phyloP scores from a whole-genome alignment of 164 flowering plant species.

The Chloranthus sessilifolius region DNA sequence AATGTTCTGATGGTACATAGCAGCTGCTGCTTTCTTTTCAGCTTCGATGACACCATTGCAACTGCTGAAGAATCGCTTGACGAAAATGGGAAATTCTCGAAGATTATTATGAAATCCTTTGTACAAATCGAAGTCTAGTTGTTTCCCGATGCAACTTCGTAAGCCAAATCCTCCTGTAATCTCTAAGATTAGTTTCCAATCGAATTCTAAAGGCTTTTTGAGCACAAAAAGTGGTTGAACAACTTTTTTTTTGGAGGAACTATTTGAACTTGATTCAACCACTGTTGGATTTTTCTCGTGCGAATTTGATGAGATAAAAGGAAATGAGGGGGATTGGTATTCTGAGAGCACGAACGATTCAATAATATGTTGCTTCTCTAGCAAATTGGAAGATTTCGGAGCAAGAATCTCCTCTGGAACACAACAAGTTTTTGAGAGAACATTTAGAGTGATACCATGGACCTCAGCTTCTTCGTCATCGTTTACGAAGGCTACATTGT shows the following conservation, averaged over 20 bases:
- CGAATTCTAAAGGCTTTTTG: conserved; percentile 16
- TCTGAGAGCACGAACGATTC: too few species aligned
- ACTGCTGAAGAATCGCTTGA: conserved; percentile 18
- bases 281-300: background rate
- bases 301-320: background rate
- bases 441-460: background rate
- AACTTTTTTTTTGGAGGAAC: background rate
- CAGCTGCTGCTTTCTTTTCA: conserved; percentile 27
- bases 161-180: conserved; percentile 14
- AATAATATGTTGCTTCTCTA: conserved; percentile 6
- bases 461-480: conserved; percentile 25
- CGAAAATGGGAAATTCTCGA: conserved; percentile 11
- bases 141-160: background rate
- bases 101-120: conserved; percentile 11
- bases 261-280: background rate
- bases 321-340: too few species aligned
- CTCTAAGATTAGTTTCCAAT: conserved; percentile 18
- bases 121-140: conserved; percentile 12
- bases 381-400: background rate
- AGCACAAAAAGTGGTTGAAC: conserved; percentile 1
- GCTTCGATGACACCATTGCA: conserved; percentile 21
- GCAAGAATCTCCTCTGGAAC: too few species aligned
- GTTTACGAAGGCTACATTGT: conserved; percentile 22
- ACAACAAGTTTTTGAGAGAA: background rate
- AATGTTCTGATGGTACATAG: conserved; percentile 30